Evolutionary conservation across 495 filamentous ascomycete species (phyloP), one percentile per base, ranked within the genome.

Genomic region (Thermothielavioides terrestris): DNA sequence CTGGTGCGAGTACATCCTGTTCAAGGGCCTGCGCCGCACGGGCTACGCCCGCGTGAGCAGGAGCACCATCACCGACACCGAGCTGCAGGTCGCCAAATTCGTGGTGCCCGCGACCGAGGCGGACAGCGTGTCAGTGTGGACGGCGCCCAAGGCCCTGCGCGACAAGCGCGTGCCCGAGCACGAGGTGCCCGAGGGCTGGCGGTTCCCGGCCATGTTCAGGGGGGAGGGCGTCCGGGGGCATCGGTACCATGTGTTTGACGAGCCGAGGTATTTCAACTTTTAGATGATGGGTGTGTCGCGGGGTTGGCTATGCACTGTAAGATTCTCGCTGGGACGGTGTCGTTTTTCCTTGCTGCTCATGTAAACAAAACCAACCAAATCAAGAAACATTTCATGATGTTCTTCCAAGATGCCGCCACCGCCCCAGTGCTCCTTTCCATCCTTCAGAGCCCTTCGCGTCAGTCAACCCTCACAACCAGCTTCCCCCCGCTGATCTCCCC

Each of bases 1-100:
- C 49, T 99, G 94, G 94, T 99, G 94, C 70, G 92, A 99, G 73
- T 99, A 99, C 61, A 92, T 99, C 54, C 73, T 99, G 43, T 99
- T 86, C 73, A 95, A 96, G 72, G 84, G 83, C 10, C 66, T 99
- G 43, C 85, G 82, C 65, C 75, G 90, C 54, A 83, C 84, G 3
- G 94, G 89, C 7, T 98, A 97, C 63, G 92, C 92, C 12, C 76
- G 92, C 55, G 82, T 98, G 30, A 91, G 85, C 51, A 71, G 92
- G 57, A 80, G 82, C 52, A 94, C 86, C 0, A 95, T 99, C 59
- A 99, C 92, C 21, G 92, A 99, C 66, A 99, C 92, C 4, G 92
- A 99, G 69, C 77, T 99, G 52, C 92, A 99, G 78, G 82, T 95
- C 40, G 92, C 88, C 44, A 98, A 97, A 63, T 99, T 99, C 59